Conservation (phyloP, 768 basidiomycete species). For the Phaeotremella skinneri region DNA sequence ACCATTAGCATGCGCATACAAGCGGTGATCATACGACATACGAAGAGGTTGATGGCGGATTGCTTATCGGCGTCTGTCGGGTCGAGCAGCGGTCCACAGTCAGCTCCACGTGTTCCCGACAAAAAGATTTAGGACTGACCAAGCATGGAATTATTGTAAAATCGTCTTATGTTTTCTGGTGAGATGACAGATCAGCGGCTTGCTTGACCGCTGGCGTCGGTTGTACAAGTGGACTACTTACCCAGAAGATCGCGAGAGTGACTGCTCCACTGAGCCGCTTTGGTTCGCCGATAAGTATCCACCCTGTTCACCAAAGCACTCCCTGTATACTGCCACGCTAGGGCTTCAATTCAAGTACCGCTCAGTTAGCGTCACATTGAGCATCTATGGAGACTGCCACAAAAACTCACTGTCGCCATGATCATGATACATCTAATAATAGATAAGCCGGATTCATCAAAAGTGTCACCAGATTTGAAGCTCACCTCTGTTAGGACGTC, state of each 20-base stretch:
- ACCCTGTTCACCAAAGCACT: constrained; percentile 93
- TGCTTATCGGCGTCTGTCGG: constrained; percentile 89
- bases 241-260: constrained; percentile 82
- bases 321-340: constrained; percentile 94
- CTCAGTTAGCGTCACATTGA: constrained; percentile 1
- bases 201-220: constrained; percentile 1
- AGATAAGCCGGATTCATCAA: neutral
- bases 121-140: constrained; percentile 56
- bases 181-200: neutral
- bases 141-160: constrained; percentile 89
- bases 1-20: constrained; percentile 5
- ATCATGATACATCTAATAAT: constrained; percentile 80
- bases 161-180: constrained; percentile 80
- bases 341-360: constrained; percentile 58
- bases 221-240: too few species aligned
- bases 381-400: constrained; percentile 8
- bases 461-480: neutral
- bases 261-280: constrained; percentile 95
- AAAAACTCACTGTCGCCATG: constrained; percentile 79
- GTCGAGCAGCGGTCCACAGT: neutral
- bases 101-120: neutral
- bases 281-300: constrained; percentile 74
- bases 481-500: constrained; percentile 82
- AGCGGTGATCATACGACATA: constrained; percentile 59
- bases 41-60: constrained; percentile 93